Evolutionary conservation across 2,329 filamentous ascomycete species (phyloP).

Genomic region (Colletotrichum agaves): DNA sequence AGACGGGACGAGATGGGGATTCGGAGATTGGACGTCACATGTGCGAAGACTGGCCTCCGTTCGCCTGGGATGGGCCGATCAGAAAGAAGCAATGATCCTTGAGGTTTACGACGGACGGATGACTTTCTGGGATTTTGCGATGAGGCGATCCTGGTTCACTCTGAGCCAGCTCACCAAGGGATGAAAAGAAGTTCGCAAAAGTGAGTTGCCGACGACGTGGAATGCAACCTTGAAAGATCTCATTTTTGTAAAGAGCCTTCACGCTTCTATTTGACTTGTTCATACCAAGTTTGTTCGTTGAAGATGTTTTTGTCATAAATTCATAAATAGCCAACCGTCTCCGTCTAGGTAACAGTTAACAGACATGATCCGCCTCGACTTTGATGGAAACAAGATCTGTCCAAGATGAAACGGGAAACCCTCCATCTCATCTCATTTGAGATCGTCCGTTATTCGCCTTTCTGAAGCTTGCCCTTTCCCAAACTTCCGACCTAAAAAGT

Average conservation of each 20-base stretch:
- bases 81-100: not conserved
- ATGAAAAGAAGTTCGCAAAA: not conserved
- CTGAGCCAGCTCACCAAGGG: no score
- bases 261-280: no score
- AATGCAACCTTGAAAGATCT: not conserved
- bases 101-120: not conserved
- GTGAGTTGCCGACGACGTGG: no score
- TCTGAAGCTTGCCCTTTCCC: not conserved
- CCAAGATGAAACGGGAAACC: no score
- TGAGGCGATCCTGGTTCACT: not conserved
- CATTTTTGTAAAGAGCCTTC: no score
- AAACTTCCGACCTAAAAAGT: not conserved
- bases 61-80: not conserved
- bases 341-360: no score
- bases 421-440: no score
- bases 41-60: slow-evolving; percentile 12
- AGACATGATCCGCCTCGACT: not conserved
- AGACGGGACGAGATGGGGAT: slow-evolving; percentile 20
- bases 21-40: slow-evolving; percentile 29
- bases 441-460: not conserved
- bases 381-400: no score
- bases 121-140: not conserved
- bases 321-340: slow-evolving; percentile 7
- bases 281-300: no score
- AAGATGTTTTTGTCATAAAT: slow-evolving; percentile 3